Percentiles rank a stretch among this genome's conserved stretches.
phyloP scores from a whole-genome alignment of 2,329 filamentous ascomycete genomes.

The Acephala macrosclerotiorum region DNA sequence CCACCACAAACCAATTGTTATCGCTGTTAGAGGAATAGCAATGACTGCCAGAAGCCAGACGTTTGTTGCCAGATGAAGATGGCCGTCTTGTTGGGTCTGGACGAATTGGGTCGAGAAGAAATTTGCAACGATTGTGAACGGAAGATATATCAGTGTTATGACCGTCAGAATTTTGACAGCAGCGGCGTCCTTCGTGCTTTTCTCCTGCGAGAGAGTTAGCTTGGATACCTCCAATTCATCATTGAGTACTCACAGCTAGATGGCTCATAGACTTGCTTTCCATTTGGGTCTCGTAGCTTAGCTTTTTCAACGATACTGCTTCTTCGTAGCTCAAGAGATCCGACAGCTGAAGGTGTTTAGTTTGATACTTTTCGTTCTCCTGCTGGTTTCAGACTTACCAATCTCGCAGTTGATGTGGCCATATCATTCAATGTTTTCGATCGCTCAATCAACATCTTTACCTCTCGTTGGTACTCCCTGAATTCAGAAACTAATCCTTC shows the following conservation, averaged over 20 bases:
- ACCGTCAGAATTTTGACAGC: conserved; percentile 39
- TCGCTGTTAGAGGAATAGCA: conserved; percentile 32
- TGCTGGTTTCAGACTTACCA: conserved; percentile 23
- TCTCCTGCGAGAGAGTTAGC: conserved; percentile 23
- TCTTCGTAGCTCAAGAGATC: conserved; percentile 33
- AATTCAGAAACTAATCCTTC: too few relatives aligned
- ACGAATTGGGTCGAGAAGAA: conserved; percentile 39
- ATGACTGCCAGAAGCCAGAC: conserved; percentile 35
- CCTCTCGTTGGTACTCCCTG: conserved; percentile 29
- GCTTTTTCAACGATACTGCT: conserved; percentile 27
- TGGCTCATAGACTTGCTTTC: conserved; percentile 32
- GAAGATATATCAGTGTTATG: conserved; percentile 38
- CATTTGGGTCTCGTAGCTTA: conserved; percentile 25
- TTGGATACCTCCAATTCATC: background rate
- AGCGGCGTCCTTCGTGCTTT: conserved; percentile 36
- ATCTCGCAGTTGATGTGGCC: conserved; percentile 28
- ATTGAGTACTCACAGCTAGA: conserved; percentile 26
- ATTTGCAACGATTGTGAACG: conserved; percentile 37
- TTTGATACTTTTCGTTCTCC: background rate
- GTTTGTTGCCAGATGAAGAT: conserved; percentile 27
- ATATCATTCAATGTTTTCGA: conserved; percentile 25
- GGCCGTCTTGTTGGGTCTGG: conserved; percentile 23
- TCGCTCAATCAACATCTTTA: conserved; percentile 22
- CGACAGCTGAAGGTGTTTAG: conserved; percentile 25
- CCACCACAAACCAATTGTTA: conserved; percentile 35